phyloP scores from a whole-genome alignment of 23 red algal genomes.

The Agarophyton chilense region DNA sequence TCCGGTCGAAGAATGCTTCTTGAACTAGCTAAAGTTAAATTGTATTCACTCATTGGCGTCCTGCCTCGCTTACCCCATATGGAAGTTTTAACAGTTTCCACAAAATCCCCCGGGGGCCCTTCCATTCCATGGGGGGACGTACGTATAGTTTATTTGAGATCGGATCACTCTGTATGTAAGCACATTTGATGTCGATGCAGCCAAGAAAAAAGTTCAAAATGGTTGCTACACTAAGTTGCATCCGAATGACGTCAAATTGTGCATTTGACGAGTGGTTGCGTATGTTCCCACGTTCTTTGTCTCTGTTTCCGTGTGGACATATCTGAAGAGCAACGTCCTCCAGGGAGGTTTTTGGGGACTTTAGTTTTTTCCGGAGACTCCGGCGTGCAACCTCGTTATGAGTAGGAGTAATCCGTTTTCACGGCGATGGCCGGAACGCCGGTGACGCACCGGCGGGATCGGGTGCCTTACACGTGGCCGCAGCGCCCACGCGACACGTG shows the following conservation, averaged over 20 bases:
- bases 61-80: conserved; percentile 25
- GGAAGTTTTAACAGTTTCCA: conserved; percentile 30
- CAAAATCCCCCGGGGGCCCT: conserved; percentile 11
- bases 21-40: neutral
- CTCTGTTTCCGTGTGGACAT: conserved; percentile 50
- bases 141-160: conserved; percentile 2
- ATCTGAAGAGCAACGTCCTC: too few relatives aligned
- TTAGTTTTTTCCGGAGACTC: too few relatives aligned
- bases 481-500: too few relatives aligned
- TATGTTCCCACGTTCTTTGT: conserved; percentile 34
- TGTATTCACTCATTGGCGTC: neutral
- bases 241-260: conserved; percentile 9
- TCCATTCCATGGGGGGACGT: conserved; percentile 29
- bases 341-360: too few relatives aligned
- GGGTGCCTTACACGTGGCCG: too few relatives aligned
- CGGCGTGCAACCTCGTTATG: too few relatives aligned
- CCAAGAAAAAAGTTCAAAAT: neutral
- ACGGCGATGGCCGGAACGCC: too few relatives aligned
- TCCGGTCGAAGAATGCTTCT: neutral
- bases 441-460: too few relatives aligned
- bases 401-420: too few relatives aligned
- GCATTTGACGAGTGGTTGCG: neutral
- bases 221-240: neutral
- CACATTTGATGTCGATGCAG: conserved; percentile 29
- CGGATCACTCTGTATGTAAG: conserved; percentile 14